phyloP scores from a whole-genome alignment of 2,329 filamentous ascomycete species.

The Tolypocladium paradoxum region DNA sequence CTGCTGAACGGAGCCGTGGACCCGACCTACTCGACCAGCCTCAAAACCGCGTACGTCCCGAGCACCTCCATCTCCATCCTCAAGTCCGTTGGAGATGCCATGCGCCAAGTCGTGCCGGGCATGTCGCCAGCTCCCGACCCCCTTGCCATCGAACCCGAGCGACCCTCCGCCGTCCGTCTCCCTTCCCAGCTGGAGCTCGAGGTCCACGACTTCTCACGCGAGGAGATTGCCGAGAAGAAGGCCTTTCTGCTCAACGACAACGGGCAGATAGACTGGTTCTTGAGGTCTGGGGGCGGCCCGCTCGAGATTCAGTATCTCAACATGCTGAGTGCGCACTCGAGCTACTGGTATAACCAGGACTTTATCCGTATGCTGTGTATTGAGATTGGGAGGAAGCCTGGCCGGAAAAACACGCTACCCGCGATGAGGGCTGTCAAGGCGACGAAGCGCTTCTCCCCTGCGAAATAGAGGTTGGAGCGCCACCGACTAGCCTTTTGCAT shows the following conservation, averaged over 20 bases:
- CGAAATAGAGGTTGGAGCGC: not conserved
- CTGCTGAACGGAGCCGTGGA: constrained; percentile 87
- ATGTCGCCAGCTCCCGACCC: constrained; percentile 21
- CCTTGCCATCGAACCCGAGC: constrained; percentile 18
- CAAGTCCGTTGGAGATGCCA: constrained; percentile 50
- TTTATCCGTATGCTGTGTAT: constrained; percentile 85
- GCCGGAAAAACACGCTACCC: constrained; percentile 47
- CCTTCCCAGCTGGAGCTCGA: constrained; percentile 76
- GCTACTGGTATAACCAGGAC: constrained; percentile 82
- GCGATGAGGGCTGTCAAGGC: constrained; percentile 49
- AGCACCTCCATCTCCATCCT: constrained; percentile 57
- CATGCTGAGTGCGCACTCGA: constrained; percentile 91
- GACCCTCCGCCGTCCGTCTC: constrained; percentile 34
- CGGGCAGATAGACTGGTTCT: constrained; percentile 84
- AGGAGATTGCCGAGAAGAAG: constrained; percentile 85
- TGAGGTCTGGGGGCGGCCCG: constrained; percentile 74
- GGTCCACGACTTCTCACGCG: constrained; percentile 85
- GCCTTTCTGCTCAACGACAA: constrained; percentile 89
- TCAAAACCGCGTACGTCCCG: constrained; percentile 73
- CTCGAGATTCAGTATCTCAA: constrained; percentile 94
- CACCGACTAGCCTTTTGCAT: not conserved
- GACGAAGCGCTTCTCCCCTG: constrained; percentile 24
- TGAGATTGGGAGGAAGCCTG: constrained; percentile 69
- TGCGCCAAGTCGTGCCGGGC: constrained; percentile 52
- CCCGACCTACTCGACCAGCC: constrained; percentile 60